Base-by-base conservation (phyloP, 2,329 filamentous ascomycete species). In the Oidium heveae region DNA sequence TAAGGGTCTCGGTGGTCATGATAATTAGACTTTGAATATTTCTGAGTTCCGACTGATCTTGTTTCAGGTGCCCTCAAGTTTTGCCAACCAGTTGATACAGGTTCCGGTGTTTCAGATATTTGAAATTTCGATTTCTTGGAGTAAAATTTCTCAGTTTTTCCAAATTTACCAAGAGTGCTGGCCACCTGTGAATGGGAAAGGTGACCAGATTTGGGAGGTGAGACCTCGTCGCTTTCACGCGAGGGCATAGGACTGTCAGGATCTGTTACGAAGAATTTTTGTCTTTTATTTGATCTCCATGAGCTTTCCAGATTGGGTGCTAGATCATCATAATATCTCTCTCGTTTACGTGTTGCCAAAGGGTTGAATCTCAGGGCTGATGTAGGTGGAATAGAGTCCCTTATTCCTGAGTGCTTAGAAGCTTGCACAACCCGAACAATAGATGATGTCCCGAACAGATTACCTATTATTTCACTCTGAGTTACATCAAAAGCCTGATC, bases 381-480 rank as follows among this genome's bases (percentile, higher is more conserved):
- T 12, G 58, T 62, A n/a, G 63, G 63, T 36, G 63, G 62, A 28
- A 65, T 60, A 1, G 63, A 65, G 44, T 65, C 63, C 56, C 63
- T 60, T 10, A 60, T 47, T 12, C 53, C 57, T 15, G 61, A 57
- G n/a, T 55, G 54, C 3, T 58, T 32, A 4, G 59, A 56, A 41
- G 63, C 62, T 57, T 64, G 60, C 22, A 65, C 55, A 20, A 65
- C 56, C 53, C 63, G 60, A 53, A 65, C 61, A 0, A 58, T 62
- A 53, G 58, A 58, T 7, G 56, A 58, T 52, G 60, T 60, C 6
- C 52, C 18, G 41, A 65, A 65, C 15, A 65, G 47, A 49, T 54
- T 60, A 9, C 62, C 63, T 20, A 65, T 28, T 16, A 62, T 53
- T 34, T 65, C 61, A 37, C 53, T 59, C 18, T 63, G 62, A 1